These are phyloP conservation scores for Eucalyptus albens DNA, from an alignment of 345 rosid species.

Conservation along the genomic window DNA sequence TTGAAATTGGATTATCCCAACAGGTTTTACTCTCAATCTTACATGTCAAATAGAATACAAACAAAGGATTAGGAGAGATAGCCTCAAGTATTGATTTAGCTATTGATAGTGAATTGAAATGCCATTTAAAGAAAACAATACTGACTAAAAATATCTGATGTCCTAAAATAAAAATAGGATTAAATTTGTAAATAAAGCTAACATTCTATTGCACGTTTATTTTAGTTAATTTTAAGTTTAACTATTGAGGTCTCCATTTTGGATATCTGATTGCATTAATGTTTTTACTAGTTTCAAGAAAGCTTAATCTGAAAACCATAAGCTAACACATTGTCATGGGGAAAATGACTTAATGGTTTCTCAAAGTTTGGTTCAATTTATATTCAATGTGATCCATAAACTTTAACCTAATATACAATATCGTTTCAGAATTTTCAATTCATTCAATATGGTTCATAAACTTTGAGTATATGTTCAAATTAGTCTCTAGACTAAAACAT, in stretches of 20 bases:
- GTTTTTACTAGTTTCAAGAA: not conserved
- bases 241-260: not conserved
- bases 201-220: not conserved
- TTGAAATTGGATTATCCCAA: not conserved
- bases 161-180: not conserved
- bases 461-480: not conserved
- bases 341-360: no score
- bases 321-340: not conserved
- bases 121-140: not conserved
- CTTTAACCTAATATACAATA: rapidly evolving
- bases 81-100: not conserved
- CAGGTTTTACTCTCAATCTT: not conserved
- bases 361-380: not conserved
- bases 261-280: not conserved
- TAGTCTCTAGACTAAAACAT: not conserved
- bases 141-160: not conserved
- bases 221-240: not conserved
- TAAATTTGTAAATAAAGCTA: not conserved
- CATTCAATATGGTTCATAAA: not conserved
- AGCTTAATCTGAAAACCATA: not conserved
- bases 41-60: not conserved
- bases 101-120: not conserved
- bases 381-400: not conserved
- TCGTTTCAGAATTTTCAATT: not conserved
- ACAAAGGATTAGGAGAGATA: not conserved